Evolutionary conservation across 805 yeast genomes (phyloP).

Genomic region (Ogataea neopini): DNA sequence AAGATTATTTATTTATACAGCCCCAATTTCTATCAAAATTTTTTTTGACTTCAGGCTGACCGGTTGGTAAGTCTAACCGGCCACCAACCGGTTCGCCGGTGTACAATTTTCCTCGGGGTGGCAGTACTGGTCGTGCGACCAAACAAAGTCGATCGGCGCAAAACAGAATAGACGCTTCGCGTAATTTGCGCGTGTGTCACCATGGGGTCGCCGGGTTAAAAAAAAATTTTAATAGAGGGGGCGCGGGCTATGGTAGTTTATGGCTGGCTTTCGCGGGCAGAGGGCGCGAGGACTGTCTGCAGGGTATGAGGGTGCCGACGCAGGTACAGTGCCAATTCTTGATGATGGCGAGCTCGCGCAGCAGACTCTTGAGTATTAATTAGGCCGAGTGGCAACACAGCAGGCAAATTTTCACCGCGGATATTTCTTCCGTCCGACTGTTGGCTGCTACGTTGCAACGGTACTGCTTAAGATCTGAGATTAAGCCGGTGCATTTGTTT

Average conservation of each 20-base stretch:
- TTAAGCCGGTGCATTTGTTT: neutral
- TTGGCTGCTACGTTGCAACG: neutral
- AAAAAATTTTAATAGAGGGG: neutral
- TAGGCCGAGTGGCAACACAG: neutral
- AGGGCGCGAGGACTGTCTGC: neutral
- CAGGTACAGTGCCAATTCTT: conserved; percentile 3
- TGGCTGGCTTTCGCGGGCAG: neutral
- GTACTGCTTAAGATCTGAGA: neutral
- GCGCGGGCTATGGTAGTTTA: neutral
- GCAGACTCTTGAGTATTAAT: neutral
- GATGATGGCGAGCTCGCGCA: neutral
- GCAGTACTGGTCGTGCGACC: neutral
- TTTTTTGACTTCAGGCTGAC: conserved; percentile 1
- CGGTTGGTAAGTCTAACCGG: neutral
- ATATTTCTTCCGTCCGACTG: neutral
- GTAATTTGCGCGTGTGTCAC: neutral
- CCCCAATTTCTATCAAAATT: conserved; percentile 1
- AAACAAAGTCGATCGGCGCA: no score
- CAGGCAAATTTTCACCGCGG: neutral
- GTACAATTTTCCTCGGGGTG: neutral
- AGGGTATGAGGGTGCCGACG: conserved; percentile 3
- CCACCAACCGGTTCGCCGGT: neutral
- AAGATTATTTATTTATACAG: neutral
- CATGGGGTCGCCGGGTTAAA: neutral
- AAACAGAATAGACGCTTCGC: neutral